Percentiles rank a stretch among this genome's conserved stretches.
Conservation (phyloP, 768 basidiomycete genomes). For the Hortiboletus campestris region DNA sequence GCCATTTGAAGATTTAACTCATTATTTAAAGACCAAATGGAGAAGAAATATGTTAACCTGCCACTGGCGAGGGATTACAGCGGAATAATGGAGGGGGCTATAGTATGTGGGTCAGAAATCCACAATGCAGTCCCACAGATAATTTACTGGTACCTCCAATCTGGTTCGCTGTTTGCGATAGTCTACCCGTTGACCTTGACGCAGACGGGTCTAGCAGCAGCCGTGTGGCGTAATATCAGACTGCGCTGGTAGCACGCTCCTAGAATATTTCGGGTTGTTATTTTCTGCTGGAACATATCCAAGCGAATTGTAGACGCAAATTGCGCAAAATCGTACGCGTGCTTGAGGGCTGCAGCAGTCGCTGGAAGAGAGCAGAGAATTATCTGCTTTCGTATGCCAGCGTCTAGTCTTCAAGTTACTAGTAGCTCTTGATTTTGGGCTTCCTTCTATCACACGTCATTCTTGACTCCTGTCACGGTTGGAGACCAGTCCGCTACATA, state of each 20-base stretch:
- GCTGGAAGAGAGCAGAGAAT: no score
- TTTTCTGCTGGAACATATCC: not conserved
- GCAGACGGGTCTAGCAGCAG: not conserved
- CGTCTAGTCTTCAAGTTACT: no score
- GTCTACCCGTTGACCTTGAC: no score
- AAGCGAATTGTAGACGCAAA: not conserved
- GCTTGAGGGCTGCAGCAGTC: no score
- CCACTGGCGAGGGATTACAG: no score
- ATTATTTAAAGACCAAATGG: no score
- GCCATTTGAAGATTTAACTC: not conserved
- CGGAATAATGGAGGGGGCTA: not conserved
- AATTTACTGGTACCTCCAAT: not conserved
- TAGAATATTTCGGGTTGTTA: not conserved
- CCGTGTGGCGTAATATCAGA: not conserved
- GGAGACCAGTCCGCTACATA: no score
- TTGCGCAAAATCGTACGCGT: not conserved
- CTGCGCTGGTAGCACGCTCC: not conserved
- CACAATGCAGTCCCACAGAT: not conserved
- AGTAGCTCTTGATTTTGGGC: no score
- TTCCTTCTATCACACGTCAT: not conserved
- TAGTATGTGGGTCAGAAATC: not conserved
- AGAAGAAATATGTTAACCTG: no score
- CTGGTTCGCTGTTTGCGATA: not conserved
- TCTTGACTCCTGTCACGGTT: no score
- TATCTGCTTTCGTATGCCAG: no score